Evolutionary conservation across 139 green algal species (phyloP).

Genomic region (Tetraselmis striata): DNA sequence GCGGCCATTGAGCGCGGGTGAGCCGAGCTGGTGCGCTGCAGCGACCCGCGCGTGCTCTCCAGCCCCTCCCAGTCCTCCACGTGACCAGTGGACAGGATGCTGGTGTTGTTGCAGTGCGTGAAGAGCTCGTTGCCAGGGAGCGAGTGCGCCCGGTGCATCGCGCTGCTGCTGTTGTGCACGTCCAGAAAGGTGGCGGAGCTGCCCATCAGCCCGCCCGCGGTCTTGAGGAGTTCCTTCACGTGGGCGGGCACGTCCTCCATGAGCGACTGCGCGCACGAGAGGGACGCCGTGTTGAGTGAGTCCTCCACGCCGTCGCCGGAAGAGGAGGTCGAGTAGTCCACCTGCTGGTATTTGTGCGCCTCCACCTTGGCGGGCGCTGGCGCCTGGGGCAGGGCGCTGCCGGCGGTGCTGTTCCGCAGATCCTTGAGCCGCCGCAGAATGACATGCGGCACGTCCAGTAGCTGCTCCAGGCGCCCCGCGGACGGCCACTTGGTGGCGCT

Average conservation of each 20-base stretch:
- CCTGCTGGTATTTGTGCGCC: too few relatives aligned
- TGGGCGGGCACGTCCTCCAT: not conserved
- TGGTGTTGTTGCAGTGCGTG: not conserved
- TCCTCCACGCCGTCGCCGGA: not conserved
- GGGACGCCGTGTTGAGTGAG: not conserved
- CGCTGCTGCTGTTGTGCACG: not conserved
- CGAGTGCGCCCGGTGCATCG: not conserved
- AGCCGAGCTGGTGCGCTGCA: not conserved
- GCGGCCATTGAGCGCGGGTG: not conserved
- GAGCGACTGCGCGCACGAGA: not conserved
- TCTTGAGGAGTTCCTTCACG: not conserved
- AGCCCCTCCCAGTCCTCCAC: not conserved
- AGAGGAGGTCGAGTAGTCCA: not conserved
- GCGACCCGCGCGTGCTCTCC: not conserved
- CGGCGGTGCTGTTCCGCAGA: not conserved
- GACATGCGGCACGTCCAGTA: not conserved
- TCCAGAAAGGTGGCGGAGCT: not conserved
- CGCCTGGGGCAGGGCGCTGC: too few relatives aligned
- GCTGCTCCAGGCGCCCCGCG: not conserved
- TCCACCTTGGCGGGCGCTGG: too few relatives aligned
- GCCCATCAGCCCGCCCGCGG: not conserved
- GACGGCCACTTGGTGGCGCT: not conserved
- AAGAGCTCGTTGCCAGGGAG: not conserved
- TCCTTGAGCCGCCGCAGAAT: not conserved
- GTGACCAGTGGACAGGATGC: not conserved